Evolutionary conservation across 2,329 filamentous ascomycete genomes (phyloP), one percentile per base, ranked within the genome.

Genomic region (Colletotrichum sp.): DNA sequence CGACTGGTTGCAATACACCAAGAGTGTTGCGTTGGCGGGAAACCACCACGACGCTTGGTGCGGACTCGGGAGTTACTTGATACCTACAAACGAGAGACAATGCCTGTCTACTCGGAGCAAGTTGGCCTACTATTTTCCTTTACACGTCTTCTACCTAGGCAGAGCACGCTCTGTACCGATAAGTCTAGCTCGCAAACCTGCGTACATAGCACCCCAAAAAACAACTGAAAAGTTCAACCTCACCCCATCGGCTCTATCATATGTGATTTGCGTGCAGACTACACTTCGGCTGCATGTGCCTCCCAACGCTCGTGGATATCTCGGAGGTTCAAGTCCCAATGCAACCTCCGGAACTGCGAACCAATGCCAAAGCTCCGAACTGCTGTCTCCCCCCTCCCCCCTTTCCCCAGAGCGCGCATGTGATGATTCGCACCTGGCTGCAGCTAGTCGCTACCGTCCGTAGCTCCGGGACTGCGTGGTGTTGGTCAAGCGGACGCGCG

Each of bases 391-490:
- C 39, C 9, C 8, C 18, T 5, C 18, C 18, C 28, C 28, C 44
- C 44, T 52, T 52, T 8, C 16, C 36, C 36, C 15, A 26, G 15
- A n/a, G 32, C 15, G 64, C 34, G 73, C 74, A 74, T 76, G 74
- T 76, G 74, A 59, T 60, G 49, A 21, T n/a, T 36, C 34, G 68
- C 39, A 21, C 44, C 26, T 15, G 49, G 64, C 74, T 69, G 16
- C 28, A 30, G 15, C 30, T 30, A 68, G n/a, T n/a, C n/a, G n/a
- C n/a, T n/a, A n/a, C n/a, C 74, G 74, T 74, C 74, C 64, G 64
- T 69, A 74, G 74, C 71, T 69, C 74, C 74, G 74, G 69, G 64
- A 72, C 44, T 13, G 55, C 71, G 57, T 52, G n/a, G 44, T 52
- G 36, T 10, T 52, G 44, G 44, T 52, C 44, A n/a, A 44, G 16